These are phyloP conservation scores for Eucalyptus coolabah DNA, from an alignment of 345 rosid genomes.

Conservation along the genomic window DNA sequence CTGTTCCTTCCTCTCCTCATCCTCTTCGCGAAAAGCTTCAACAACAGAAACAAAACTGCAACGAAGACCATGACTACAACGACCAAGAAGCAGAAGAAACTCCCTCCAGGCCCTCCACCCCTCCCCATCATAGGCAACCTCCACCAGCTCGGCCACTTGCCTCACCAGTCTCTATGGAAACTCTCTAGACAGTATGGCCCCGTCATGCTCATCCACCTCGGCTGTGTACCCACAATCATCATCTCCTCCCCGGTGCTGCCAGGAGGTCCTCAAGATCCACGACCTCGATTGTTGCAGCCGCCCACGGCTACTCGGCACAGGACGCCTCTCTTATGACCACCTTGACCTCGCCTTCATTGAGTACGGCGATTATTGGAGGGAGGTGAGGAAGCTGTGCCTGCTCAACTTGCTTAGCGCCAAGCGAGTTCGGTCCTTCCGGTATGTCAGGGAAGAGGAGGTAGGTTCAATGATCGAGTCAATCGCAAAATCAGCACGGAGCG, in stretches of 20 bases:
- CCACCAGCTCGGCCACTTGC: background rate
- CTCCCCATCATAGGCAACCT: background rate
- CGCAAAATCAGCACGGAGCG: background rate
- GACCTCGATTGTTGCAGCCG: constrained; percentile 9
- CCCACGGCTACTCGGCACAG: background rate
- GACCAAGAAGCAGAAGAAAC: background rate
- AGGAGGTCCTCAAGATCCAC: constrained; percentile 4
- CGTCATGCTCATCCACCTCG: constrained; percentile 15
- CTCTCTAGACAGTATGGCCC: constrained; percentile 13
- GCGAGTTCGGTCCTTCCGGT: background rate
- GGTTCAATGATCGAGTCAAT: constrained; percentile 5
- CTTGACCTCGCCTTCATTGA: constrained; percentile 13
- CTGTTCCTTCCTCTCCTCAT: background rate
- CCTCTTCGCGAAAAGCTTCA: background rate
- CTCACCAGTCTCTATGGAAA: constrained; percentile 1
- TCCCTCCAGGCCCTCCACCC: background rate
- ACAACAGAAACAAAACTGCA: background rate
- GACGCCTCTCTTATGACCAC: constrained; percentile 14
- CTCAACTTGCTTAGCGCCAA: constrained; percentile 5
- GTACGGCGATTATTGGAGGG: constrained; percentile 1
- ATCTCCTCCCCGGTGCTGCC: constrained; percentile 10
- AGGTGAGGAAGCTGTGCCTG: constrained; percentile 9
- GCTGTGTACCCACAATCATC: background rate
- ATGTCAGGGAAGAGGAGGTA: constrained; percentile 17
- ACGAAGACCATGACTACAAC: background rate